Conservation (phyloP, 2,329 filamentous ascomycete genomes). For the Exophiala alcalophila region DNA sequence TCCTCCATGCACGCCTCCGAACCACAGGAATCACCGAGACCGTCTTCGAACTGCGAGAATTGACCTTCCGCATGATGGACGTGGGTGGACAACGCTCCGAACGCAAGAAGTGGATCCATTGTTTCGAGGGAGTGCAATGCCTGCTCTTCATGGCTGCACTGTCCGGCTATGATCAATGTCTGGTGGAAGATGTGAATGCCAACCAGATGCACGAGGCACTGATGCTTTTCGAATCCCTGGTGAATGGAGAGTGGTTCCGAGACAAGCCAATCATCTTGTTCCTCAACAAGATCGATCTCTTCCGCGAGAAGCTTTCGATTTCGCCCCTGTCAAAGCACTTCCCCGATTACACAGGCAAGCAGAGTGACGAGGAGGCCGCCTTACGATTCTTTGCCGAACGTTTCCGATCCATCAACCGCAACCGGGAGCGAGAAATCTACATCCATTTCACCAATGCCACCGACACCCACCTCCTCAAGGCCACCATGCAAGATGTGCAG, state of each 20-base stretch:
- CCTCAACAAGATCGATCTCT: conserved; percentile 84
- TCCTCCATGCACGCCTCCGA: conserved; percentile 81
- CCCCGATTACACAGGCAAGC: conserved; percentile 71
- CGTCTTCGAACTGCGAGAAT: conserved; percentile 82
- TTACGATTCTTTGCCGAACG: conserved; percentile 80
- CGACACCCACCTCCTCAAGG: conserved; percentile 73
- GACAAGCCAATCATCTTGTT: conserved; percentile 79
- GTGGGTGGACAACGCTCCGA: conserved; percentile 89
- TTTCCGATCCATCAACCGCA: conserved; percentile 71
- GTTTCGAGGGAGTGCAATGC: conserved; percentile 90
- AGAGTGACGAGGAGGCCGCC: conserved; percentile 69
- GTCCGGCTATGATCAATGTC: conserved; percentile 92
- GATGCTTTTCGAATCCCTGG: conserved; percentile 82
- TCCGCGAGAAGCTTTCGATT: conserved; percentile 69
- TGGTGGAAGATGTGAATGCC: conserved; percentile 94
- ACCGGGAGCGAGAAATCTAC: conserved; percentile 56
- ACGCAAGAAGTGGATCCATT: conserved; percentile 96
- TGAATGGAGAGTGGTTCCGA: conserved; percentile 82
- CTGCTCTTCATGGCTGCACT: conserved; percentile 92
- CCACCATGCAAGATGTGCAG: conserved; percentile 81
- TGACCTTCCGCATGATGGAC: conserved; percentile 97
- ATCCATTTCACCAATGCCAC: conserved; percentile 60
- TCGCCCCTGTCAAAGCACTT: conserved; percentile 74
- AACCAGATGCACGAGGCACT: conserved; percentile 90
- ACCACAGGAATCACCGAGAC: conserved; percentile 97